Conservation (phyloP, 192 early-diverging fungal species). For the Gigaspora rosea region DNA sequence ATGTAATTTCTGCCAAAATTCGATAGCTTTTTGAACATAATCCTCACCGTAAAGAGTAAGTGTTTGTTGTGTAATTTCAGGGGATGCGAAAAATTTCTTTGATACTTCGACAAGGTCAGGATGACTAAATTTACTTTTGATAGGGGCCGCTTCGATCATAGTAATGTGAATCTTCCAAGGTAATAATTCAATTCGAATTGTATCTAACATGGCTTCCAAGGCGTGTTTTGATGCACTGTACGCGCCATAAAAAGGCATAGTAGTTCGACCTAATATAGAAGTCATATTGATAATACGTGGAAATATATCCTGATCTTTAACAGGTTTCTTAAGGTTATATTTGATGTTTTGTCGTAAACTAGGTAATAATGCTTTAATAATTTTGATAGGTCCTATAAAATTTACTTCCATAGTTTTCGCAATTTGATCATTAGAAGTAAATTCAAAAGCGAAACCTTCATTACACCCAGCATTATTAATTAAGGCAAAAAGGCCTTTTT, state of each 20-base stretch:
- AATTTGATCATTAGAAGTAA: conserved; percentile 28
- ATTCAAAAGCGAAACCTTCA: conserved; percentile 34
- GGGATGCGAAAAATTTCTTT: conserved; percentile 26
- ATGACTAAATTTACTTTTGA: neutral
- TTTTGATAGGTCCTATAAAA: conserved; percentile 48
- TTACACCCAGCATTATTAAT: conserved; percentile 32
- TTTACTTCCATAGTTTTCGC: conserved; percentile 48
- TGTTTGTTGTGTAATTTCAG: conserved; percentile 26
- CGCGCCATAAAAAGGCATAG: conserved; percentile 42
- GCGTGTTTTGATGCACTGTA: conserved; percentile 50
- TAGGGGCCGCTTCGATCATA: conserved; percentile 41
- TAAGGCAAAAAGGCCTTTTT: conserved; percentile 31
- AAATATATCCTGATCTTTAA: conserved; percentile 36
- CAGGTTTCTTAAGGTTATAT: conserved; percentile 28
- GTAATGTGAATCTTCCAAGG: conserved; percentile 51
- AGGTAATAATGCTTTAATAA: conserved; percentile 44
- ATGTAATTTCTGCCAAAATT: conserved; percentile 32
- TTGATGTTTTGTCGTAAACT: conserved; percentile 41
- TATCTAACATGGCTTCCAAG: conserved; percentile 49
- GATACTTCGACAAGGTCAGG: conserved; percentile 19
- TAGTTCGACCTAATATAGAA: conserved; percentile 45
- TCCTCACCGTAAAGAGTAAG: conserved; percentile 29
- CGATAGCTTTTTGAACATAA: conserved; percentile 27
- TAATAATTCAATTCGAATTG: conserved; percentile 44
- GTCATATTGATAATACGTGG: conserved; percentile 48